Evolutionary conservation across 495 filamentous ascomycete genomes (phyloP), one percentile per base, ranked within the genome.

Genomic region (Penicillium cosmopolitanum): DNA sequence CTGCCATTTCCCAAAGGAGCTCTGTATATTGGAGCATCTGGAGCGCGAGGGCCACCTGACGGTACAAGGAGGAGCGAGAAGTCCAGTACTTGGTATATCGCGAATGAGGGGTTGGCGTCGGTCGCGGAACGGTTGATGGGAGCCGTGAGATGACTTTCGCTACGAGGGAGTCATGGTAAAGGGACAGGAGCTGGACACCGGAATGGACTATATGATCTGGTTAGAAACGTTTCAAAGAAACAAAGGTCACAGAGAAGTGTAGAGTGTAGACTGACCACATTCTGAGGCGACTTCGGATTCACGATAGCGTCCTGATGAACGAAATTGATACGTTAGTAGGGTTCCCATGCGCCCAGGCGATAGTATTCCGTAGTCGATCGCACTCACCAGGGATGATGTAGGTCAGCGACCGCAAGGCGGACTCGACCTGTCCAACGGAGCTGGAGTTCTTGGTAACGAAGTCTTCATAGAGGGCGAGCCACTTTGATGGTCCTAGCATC

Each of bases 251-350:
- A 23, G 5, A 31, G 28, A 31, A 8, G 28, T 31, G 28, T 31
- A 31, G 28, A 38, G 36, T 38, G 15, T 38, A 33, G 28, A 74
- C 80, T 59, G 71, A 85, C 82, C 83, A 53, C 89, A 92, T 78
- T 98, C 95, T 61, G 95, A 97, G 57, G 94, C 88, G 63, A 98
- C 85, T 70, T 97, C 93, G 35, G 93, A 90, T 69, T 98, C 93
- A 62, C 92, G 87, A 73, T 96, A 97, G 51, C 93, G 92, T 58
- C 93, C 91, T 93, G 61, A 4, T 48, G 9, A 16, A 36, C 34
- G 43, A 18, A 42, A 13, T 1, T 10, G 21, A 11, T 7, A 21
- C 4, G 6, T 6, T 43, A 46, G 38, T 44, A 19, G 42, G 11
- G 36, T 40, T n/a, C 36, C 5, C 10, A 13, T 19, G 16, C n/a